These are phyloP conservation scores for Saitozyma sp. DNA, from an alignment of 768 basidiomycete species.

Conservation along the genomic window DNA sequence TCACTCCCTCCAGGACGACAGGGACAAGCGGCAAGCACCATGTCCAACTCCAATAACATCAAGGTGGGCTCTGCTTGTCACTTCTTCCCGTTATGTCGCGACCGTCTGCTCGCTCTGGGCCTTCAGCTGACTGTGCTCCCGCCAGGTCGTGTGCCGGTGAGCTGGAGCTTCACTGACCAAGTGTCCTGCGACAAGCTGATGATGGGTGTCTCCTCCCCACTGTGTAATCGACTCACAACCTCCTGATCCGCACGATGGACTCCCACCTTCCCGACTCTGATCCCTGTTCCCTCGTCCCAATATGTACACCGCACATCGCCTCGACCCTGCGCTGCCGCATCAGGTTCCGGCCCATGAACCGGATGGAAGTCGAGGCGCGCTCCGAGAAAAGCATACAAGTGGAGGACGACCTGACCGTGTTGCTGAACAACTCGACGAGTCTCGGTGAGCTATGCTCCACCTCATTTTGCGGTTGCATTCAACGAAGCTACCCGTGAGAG, in stretches of 20 bases:
- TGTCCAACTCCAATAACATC: conserved; percentile 51
- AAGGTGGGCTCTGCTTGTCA: conserved; percentile 34
- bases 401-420: conserved; percentile 80
- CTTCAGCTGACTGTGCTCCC: conserved; percentile 8
- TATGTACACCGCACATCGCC: background rate
- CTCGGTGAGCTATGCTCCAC: conserved; percentile 50
- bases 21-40: conserved; percentile 7
- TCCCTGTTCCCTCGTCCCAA: background rate
- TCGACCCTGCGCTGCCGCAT: background rate
- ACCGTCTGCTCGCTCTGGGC: no score
- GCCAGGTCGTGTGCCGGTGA: conserved; percentile 92
- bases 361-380: conserved; percentile 77
- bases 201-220: background rate
- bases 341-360: conserved; percentile 93
- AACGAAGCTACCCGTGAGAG: background rate
- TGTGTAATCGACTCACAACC: no score
- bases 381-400: conserved; percentile 83
- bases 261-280: background rate
- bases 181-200: no score
- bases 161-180: no score
- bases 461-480: conserved; percentile 57
- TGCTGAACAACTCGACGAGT: conserved; percentile 61
- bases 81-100: no score
- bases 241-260: no score
- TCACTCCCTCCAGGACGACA: background rate